These are phyloP conservation scores for Alternaria sp. DNA, from an alignment of 2,329 filamentous ascomycete genomes.

Conservation along the genomic window DNA sequence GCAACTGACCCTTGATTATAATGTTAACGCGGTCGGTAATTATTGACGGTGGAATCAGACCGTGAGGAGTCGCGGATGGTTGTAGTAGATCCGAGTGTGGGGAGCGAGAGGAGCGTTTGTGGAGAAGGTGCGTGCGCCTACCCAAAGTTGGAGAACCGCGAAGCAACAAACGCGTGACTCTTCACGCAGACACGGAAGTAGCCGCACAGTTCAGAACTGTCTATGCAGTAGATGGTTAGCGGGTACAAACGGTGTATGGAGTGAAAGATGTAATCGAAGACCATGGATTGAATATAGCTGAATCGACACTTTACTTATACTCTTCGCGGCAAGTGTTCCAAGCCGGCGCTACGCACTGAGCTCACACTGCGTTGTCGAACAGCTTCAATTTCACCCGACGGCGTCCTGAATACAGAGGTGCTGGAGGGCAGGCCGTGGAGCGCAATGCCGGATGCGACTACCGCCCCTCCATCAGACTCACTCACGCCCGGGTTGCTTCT, in stretches of 20 bases:
- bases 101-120: slow-evolving; percentile 7
- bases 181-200: slow-evolving; percentile 1
- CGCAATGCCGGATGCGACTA: slow-evolving; percentile 39
- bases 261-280: not conserved
- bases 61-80: not conserved
- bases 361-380: slow-evolving; percentile 29
- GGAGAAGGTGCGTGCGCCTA: slow-evolving; percentile 24
- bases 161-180: slow-evolving; percentile 2
- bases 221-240: not conserved
- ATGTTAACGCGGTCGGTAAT: not conserved
- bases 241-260: slow-evolving; percentile 4
- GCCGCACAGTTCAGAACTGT: not conserved
- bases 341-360: slow-evolving; percentile 12
- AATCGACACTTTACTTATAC: slow-evolving; percentile 11
- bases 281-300: not conserved
- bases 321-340: slow-evolving; percentile 12
- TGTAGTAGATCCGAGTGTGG: slow-evolving; percentile 3
- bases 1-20: not conserved
- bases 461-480: not conserved
- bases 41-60: not conserved
- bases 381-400: slow-evolving; percentile 52
- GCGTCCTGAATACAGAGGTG: slow-evolving; percentile 70
- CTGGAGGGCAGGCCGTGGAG: slow-evolving; percentile 64
- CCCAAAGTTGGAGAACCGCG: slow-evolving; percentile 9
- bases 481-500: slow-evolving; percentile 1